These are phyloP conservation scores for Ceratocystis smalleyi DNA, from an alignment of 2,329 filamentous ascomycete species.

Conservation along the genomic window DNA sequence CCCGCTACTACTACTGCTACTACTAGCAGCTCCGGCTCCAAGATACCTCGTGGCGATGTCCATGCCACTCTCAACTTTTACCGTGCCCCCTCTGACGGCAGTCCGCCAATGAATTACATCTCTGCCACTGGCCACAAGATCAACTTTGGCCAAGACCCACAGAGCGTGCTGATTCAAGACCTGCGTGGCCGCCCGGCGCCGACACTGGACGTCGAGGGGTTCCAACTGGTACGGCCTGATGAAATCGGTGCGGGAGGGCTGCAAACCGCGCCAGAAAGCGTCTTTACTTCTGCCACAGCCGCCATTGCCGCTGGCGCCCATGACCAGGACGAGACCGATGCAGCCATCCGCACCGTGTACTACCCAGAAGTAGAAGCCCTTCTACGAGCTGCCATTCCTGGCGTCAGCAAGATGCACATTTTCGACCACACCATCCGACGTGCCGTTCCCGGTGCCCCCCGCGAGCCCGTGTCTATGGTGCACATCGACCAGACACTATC, in stretches of 20 bases:
- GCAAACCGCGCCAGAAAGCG: slow-evolving; percentile 37
- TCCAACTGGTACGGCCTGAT: slow-evolving; percentile 42
- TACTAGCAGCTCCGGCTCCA: slow-evolving; percentile 20
- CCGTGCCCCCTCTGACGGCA: slow-evolving; percentile 41
- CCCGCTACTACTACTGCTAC: background rate
- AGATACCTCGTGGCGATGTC: slow-evolving; percentile 42
- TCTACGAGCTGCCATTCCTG: slow-evolving; percentile 51
- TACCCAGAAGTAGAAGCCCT: slow-evolving; percentile 72
- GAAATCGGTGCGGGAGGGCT: slow-evolving; percentile 11
- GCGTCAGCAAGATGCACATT: slow-evolving; percentile 49
- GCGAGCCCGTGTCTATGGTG: slow-evolving; percentile 53
- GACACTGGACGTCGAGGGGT: slow-evolving; percentile 58
- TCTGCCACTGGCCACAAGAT: slow-evolving; percentile 32
- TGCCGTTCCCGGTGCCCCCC: slow-evolving; percentile 38
- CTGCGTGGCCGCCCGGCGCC: slow-evolving; percentile 51
- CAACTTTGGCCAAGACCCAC: slow-evolving; percentile 42
- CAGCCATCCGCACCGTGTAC: slow-evolving; percentile 53
- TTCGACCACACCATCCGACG: slow-evolving; percentile 87
- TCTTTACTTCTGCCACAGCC: slow-evolving; percentile 34
- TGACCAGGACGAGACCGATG: slow-evolving; percentile 35
- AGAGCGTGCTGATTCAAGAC: slow-evolving; percentile 50
- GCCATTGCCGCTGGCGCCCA: background rate
- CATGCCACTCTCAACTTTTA: slow-evolving; percentile 52
- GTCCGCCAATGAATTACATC: slow-evolving; percentile 50
- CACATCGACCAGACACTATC: slow-evolving; percentile 71